Evolutionary conservation across 2,329 filamentous ascomycete species (phyloP).

Genomic region (Fusarium sp.): DNA sequence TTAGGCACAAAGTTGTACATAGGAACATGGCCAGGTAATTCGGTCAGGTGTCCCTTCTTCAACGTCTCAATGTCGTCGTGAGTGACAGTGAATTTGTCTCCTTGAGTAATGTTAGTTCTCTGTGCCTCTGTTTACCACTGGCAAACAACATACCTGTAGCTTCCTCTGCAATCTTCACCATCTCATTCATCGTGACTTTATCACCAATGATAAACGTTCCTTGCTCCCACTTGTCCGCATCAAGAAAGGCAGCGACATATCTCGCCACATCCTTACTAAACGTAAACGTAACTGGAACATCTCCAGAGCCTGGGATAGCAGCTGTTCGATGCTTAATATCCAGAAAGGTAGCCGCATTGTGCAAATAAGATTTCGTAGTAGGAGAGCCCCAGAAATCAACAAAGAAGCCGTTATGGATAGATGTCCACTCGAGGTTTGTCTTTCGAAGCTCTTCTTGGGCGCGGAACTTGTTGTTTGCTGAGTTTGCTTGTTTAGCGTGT

Average conservation of each 20-base stretch:
- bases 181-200: slow-evolving; percentile 7
- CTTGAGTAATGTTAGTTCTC: neutral
- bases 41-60: slow-evolving; percentile 10
- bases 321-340: slow-evolving; percentile 4
- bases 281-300: neutral
- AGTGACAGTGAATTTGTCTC: neutral
- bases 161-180: neutral
- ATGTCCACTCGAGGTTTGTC: slow-evolving; percentile 9
- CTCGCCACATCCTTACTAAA: slow-evolving; percentile 8
- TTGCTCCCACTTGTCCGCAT: slow-evolving; percentile 2
- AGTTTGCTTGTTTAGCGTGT: neutral
- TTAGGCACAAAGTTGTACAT: slow-evolving; percentile 8
- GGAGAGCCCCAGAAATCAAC: slow-evolving; percentile 17
- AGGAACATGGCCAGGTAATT: neutral
- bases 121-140: accelerated
- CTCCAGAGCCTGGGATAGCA: slow-evolving; percentile 2
- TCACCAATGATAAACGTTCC: slow-evolving; percentile 11
- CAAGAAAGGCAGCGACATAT: neutral
- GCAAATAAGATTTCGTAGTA: neutral
- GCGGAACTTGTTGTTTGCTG: slow-evolving; percentile 8
- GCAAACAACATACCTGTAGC: neutral
- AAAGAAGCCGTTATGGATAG: slow-evolving; percentile 12
- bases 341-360: neutral
- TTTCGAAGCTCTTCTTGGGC: slow-evolving; percentile 13
- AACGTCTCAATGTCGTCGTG: slow-evolving; percentile 3